Percentiles rank a stretch among this genome's conserved stretches.
These are phyloP conservation scores for Botrytis fabae DNA, from an alignment of 2,329 filamentous ascomycete genomes.

Conservation along the genomic window DNA sequence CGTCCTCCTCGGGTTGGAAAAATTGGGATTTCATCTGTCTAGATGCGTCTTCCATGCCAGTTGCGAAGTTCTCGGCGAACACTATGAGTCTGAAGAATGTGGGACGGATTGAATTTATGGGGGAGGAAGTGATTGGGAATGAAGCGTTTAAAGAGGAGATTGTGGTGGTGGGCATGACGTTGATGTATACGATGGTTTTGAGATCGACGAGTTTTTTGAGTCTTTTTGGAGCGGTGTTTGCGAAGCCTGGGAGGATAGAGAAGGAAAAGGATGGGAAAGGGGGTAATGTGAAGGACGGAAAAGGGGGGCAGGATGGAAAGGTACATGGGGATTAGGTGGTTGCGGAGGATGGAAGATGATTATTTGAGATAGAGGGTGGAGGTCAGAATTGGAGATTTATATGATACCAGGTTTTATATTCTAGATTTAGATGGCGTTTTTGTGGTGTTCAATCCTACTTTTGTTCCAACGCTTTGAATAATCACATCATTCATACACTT, in stretches of 20 bases:
- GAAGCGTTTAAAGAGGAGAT: conserved; percentile 28
- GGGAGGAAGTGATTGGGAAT: conserved; percentile 5
- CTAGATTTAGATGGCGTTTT: not conserved
- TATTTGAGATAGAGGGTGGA: not conserved
- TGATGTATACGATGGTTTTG: conserved; percentile 29
- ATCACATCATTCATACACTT: not conserved
- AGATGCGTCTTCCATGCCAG: not conserved
- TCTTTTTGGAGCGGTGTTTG: conserved; percentile 6
- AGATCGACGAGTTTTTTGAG: conserved; percentile 11
- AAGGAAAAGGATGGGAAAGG: too few relatives aligned
- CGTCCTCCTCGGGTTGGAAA: not conserved
- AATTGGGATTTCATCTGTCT: conserved; percentile 19
- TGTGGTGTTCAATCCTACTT: fast-evolving
- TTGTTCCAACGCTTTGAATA: not conserved
- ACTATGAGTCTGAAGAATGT: not conserved
- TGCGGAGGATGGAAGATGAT: not conserved
- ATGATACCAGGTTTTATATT: not conserved
- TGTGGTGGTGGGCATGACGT: conserved; percentile 26
- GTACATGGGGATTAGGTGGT: not conserved
- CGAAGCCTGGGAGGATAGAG: not conserved
- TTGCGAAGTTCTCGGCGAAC: conserved; percentile 13
- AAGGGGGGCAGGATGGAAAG: not conserved
- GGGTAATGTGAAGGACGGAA: too few relatives aligned
- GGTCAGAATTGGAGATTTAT: too few relatives aligned
- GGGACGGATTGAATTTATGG: conserved; percentile 1